A percentile compares a stretch with the other conserved stretches of the same genome.
phyloP scores from a whole-genome alignment of 2,329 filamentous ascomycete species.

The Aspergillus jensenii region DNA sequence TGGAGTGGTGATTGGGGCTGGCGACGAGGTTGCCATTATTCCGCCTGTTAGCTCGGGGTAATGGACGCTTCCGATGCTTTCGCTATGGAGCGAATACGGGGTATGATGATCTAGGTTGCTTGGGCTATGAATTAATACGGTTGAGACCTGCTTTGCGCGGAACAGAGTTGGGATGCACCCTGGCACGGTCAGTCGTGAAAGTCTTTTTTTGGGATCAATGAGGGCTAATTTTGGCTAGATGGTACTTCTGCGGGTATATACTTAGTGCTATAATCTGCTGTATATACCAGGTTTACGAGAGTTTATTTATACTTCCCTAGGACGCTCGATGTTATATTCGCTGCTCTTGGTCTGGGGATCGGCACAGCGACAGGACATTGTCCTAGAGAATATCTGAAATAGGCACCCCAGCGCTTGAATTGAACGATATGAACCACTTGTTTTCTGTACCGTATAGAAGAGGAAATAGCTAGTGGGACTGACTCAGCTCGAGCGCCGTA shows the following conservation, averaged over 20 bases:
- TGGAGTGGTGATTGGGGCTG: slow-evolving; percentile 32
- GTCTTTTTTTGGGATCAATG: not conserved
- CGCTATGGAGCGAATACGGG: too few relatives aligned
- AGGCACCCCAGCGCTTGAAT: too few relatives aligned
- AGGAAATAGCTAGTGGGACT: not conserved
- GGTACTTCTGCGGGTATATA: not conserved
- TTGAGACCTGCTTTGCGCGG: too few relatives aligned
- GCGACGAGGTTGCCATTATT: slow-evolving; percentile 48
- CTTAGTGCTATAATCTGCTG: not conserved
- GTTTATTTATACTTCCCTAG: not conserved
- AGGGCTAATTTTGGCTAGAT: not conserved
- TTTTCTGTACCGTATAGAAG: too few relatives aligned
- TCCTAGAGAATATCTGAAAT: too few relatives aligned
- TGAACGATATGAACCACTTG: too few relatives aligned
- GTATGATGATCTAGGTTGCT: too few relatives aligned
- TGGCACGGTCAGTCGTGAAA: too few relatives aligned
- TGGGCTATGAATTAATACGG: too few relatives aligned
- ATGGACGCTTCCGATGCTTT: not conserved
- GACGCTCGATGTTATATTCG: not conserved
- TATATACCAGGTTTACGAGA: not conserved
- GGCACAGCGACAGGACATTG: too few relatives aligned
- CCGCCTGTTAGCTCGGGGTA: slow-evolving; percentile 50
- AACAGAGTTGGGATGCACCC: too few relatives aligned
- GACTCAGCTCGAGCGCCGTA: not conserved
- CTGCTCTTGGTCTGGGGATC: not conserved